These are phyloP conservation scores for Rhizopogon salebrosus DNA, from an alignment of 768 basidiomycete genomes.

Conservation along the genomic window DNA sequence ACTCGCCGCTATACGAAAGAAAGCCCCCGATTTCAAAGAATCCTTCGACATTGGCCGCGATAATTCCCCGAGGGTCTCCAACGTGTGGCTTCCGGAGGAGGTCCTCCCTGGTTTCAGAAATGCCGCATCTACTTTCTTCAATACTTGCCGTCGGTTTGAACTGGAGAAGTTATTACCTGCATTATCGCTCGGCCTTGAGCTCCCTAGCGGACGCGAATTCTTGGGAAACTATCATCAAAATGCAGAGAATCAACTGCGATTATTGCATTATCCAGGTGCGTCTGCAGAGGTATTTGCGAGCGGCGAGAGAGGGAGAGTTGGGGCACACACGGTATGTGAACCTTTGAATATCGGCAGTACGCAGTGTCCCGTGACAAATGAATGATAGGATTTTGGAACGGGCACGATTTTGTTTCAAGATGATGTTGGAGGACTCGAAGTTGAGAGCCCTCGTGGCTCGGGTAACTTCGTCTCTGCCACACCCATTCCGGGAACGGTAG, in stretches of 20 bases:
- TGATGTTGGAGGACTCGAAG: conserved; percentile 54
- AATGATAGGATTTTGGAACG: conserved; percentile 43
- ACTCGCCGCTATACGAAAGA: conserved; percentile 21
- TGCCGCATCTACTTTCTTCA: conserved; percentile 47
- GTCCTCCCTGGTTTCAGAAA: conserved; percentile 50
- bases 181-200: conserved; percentile 40
- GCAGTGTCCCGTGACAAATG: background rate
- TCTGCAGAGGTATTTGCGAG: conserved; percentile 19
- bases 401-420: conserved; percentile 61
- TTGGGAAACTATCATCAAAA: conserved; percentile 37
- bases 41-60: conserved; percentile 50
- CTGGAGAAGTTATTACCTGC: conserved; percentile 36
- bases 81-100: conserved; percentile 53
- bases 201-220: conserved; percentile 35
- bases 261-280: conserved; percentile 50
- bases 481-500: conserved; percentile 39
- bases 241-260: conserved; percentile 48
- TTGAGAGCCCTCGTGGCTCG: conserved; percentile 47
- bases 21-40: conserved; percentile 41
- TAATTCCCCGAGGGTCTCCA: conserved; percentile 37
- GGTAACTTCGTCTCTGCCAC: conserved; percentile 38
- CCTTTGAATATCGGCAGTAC: background rate
- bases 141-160: conserved; percentile 33
- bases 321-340: conserved; percentile 24
- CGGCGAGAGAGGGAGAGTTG: conserved; percentile 28